Conservation (phyloP, 495 filamentous ascomycete genomes). For the Aspergillus indologenus region DNA sequence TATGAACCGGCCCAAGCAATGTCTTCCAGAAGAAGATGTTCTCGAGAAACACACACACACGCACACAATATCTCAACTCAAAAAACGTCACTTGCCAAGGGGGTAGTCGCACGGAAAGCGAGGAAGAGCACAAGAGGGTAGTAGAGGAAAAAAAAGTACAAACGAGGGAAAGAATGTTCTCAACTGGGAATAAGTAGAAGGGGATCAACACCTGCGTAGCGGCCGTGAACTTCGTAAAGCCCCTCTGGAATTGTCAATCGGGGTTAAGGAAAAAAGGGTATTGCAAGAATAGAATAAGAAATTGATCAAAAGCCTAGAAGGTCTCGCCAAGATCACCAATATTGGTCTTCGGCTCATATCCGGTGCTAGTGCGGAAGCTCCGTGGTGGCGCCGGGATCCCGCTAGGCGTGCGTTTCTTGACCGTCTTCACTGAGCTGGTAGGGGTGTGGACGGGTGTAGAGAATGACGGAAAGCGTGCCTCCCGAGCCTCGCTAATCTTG, state of each 20-base stretch:
- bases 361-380: constrained; percentile 48
- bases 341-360: constrained; percentile 47
- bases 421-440: constrained; percentile 10
- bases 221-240: constrained; percentile 23
- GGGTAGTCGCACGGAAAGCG: constrained; percentile 10
- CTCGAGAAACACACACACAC: constrained; percentile 1
- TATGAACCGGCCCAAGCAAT: constrained; percentile 17
- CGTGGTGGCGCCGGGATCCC: constrained; percentile 46
- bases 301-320: constrained; percentile 40
- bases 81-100: constrained; percentile 16
- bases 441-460: constrained; percentile 20
- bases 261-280: constrained; percentile 1
- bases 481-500: constrained; percentile 24
- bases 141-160: constrained; percentile 14
- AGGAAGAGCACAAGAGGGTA: constrained; percentile 5
- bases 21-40: constrained; percentile 6
- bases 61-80: constrained; percentile 2
- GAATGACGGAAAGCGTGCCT: constrained; percentile 37
- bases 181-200: constrained; percentile 15
- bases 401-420: constrained; percentile 52
- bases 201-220: constrained; percentile 17
- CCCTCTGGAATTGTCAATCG: constrained; percentile 2
- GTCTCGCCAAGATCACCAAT: constrained; percentile 66
- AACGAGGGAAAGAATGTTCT: constrained; percentile 14
- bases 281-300: constrained; percentile 7